Percentiles rank a stretch among this genome's conserved stretches.
These are phyloP conservation scores for Mycena amicta DNA, from an alignment of 768 basidiomycete species.

Conservation along the genomic window DNA sequence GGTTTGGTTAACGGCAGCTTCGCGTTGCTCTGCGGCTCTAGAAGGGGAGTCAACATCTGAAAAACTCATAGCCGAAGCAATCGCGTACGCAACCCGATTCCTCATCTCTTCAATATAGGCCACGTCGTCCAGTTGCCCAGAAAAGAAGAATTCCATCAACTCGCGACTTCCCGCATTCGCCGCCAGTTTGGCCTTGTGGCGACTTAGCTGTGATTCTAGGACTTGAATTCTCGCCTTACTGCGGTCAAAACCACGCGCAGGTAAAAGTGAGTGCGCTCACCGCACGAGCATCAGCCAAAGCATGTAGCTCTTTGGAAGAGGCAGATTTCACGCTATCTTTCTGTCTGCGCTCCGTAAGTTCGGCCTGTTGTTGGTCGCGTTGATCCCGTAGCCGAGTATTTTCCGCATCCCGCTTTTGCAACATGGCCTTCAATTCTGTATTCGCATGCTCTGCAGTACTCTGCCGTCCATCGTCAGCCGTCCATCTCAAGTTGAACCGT, in stretches of 20 bases:
- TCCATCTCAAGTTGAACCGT: slow-evolving; percentile 9
- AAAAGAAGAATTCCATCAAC: slow-evolving; percentile 69
- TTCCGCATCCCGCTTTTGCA: slow-evolving; percentile 68
- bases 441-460: slow-evolving; percentile 46
- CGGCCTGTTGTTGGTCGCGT: slow-evolving; percentile 67
- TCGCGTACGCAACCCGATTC: slow-evolving; percentile 55
- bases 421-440: slow-evolving; percentile 64
- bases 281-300: slow-evolving; percentile 62
- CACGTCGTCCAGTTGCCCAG: slow-evolving; percentile 52
- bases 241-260: slow-evolving; percentile 19
- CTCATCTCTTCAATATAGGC: slow-evolving; percentile 58
- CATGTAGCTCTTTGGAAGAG: slow-evolving; percentile 65
- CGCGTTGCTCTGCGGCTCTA: slow-evolving; percentile 55
- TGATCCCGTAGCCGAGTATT: slow-evolving; percentile 69
- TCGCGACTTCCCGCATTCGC: slow-evolving; percentile 72
- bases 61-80: no score
- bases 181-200: slow-evolving; percentile 77
- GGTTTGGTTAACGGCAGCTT: slow-evolving; percentile 52
- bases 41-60: slow-evolving; percentile 18
- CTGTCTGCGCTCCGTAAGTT: slow-evolving; percentile 68
- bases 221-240: slow-evolving; percentile 70
- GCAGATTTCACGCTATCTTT: slow-evolving; percentile 61
- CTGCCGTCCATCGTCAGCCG: slow-evolving; percentile 28
- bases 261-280: slow-evolving; percentile 44
- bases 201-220: slow-evolving; percentile 69